Conservation (phyloP, 371 early-diverging fungal genomes). For the Mortierella sp. region DNA sequence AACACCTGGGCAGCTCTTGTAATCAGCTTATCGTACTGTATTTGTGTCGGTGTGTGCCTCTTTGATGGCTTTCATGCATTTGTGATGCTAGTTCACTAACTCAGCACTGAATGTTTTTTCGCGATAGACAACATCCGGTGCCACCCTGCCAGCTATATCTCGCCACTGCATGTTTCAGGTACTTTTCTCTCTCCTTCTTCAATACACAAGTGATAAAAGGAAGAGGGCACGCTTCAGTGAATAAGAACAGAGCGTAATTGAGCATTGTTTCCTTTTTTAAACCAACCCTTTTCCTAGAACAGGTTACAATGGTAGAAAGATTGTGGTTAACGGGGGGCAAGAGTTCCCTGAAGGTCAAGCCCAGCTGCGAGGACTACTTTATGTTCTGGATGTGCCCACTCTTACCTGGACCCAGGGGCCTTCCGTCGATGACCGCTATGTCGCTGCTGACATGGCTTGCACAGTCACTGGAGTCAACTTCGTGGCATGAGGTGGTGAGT, state of each 20-base stretch:
- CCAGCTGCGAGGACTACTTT: background rate
- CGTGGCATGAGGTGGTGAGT: background rate
- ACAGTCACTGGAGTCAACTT: background rate
- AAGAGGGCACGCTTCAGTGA: too few relatives aligned
- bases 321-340: background rate
- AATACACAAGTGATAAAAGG: background rate
- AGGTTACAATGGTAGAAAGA: background rate
- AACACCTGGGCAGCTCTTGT: background rate
- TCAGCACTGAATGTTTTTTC: background rate
- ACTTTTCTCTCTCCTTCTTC: background rate
- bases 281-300: too few relatives aligned
- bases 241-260: too few relatives aligned
- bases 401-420: background rate
- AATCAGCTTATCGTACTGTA: too few relatives aligned
- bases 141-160: background rate
- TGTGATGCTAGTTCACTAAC: too few relatives aligned
- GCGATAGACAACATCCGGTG: background rate
- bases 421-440: background rate
- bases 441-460: background rate
- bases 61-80: too few relatives aligned
- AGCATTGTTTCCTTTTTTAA: background rate
- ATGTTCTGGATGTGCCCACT: background rate
- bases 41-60: background rate
- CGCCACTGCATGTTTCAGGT: slow-evolving; percentile 4
- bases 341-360: background rate